A percentile compares a stretch with the other conserved stretches of the same genome.
Evolutionary conservation across 2,329 filamentous ascomycete genomes (phyloP).

Genomic region (Spiromastix sp.): DNA sequence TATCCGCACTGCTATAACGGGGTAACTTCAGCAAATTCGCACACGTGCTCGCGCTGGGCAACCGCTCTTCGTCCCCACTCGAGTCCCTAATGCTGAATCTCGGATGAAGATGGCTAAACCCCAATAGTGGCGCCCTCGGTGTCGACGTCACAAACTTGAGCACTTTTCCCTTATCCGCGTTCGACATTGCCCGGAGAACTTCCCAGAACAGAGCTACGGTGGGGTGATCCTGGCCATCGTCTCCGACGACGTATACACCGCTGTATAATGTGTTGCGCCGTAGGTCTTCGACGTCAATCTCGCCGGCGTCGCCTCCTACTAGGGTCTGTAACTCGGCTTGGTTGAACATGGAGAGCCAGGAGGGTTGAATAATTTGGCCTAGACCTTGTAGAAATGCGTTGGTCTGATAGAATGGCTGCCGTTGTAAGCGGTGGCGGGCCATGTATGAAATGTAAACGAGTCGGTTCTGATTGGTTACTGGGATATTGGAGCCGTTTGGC

Average conservation of each 20-base stretch:
- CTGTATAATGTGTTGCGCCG: slow-evolving; percentile 76
- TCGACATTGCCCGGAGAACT: slow-evolving; percentile 66
- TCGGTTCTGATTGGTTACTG: slow-evolving; percentile 85
- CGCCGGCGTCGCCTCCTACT: slow-evolving; percentile 74
- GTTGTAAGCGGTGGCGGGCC: slow-evolving; percentile 72
- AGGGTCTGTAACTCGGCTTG: slow-evolving; percentile 88
- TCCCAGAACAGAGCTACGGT: slow-evolving; percentile 85
- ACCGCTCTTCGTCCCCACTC: slow-evolving; percentile 60
- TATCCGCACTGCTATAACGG: slow-evolving; percentile 57
- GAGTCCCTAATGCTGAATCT: slow-evolving; percentile 83
- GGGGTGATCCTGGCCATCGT: slow-evolving; percentile 76
- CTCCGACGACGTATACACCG: slow-evolving; percentile 80
- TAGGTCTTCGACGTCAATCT: slow-evolving; percentile 80
- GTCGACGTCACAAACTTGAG: slow-evolving; percentile 95
- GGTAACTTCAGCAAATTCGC: slow-evolving; percentile 92
- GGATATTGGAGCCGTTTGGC: slow-evolving; percentile 61
- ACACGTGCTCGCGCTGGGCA: slow-evolving; percentile 92
- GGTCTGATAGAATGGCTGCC: slow-evolving; percentile 72
- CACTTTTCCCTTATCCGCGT: slow-evolving; percentile 70
- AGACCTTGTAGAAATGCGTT: slow-evolving; percentile 80
- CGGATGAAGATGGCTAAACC: slow-evolving; percentile 77
- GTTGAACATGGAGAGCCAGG: slow-evolving; percentile 98
- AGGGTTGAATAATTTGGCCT: slow-evolving; percentile 75
- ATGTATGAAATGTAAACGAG: slow-evolving; percentile 92
- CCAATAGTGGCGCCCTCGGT: slow-evolving; percentile 76